A percentile compares a stretch with the other conserved stretches of the same genome.
Conservation (phyloP, 345 rosid genomes). For the Turnera subulata region DNA sequence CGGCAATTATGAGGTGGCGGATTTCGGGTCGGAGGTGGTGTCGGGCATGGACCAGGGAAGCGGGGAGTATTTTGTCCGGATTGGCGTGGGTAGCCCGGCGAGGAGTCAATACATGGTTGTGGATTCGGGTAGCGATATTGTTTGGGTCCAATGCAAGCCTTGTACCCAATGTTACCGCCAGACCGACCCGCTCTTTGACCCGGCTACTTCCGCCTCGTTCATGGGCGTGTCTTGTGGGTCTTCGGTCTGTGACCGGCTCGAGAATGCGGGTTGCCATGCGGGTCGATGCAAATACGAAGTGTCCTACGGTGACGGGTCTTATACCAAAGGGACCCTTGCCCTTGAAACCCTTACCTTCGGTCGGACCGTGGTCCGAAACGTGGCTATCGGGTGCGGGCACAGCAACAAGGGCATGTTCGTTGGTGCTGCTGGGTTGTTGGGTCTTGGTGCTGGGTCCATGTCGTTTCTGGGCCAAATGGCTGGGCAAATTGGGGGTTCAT, state of each 20-base stretch:
- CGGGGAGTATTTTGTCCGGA: slow-evolving; percentile 85
- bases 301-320: slow-evolving; percentile 91
- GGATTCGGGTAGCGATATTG: slow-evolving; percentile 94
- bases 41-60: slow-evolving; percentile 98
- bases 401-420: slow-evolving; percentile 85
- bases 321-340: slow-evolving; percentile 79
- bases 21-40: slow-evolving; percentile 83
- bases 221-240: slow-evolving; percentile 75
- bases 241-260: slow-evolving; percentile 67
- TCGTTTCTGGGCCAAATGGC: slow-evolving; percentile 83
- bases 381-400: slow-evolving; percentile 96
- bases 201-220: slow-evolving; percentile 67
- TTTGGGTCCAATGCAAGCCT: slow-evolving; percentile 98
- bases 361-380: slow-evolving; percentile 45
- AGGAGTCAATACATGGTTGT: slow-evolving; percentile 82
- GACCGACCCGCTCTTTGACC: slow-evolving; percentile 91
- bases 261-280: slow-evolving; percentile 63
- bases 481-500: slow-evolving; percentile 85
- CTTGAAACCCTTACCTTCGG: slow-evolving; percentile 84
- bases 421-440: slow-evolving; percentile 90
- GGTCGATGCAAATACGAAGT: slow-evolving; percentile 90
- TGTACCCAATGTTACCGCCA: slow-evolving; percentile 82
- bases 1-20: slow-evolving; percentile 25
- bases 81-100: slow-evolving; percentile 90
- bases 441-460: slow-evolving; percentile 88